Base-by-base conservation (phyloP, 2,329 filamentous ascomycete species). In the Cladophialophora bantiana region DNA sequence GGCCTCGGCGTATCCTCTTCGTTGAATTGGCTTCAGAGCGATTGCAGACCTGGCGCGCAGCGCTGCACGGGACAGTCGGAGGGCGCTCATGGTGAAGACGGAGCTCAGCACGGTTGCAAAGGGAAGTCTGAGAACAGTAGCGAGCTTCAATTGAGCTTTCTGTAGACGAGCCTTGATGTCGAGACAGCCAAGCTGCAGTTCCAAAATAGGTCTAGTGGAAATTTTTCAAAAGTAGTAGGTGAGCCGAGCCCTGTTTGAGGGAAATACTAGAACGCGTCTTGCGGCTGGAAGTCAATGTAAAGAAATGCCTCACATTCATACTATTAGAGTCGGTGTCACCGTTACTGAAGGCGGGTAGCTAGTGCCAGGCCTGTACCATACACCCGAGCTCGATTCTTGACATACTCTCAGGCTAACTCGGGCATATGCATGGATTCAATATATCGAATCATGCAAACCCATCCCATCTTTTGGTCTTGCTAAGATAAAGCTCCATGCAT, bases 1-100 rank as follows among this genome's bases (percentile, higher is more conserved):
- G 74, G 91, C 91, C 80, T 94, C 92, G 77, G 92, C 95, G 82
- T 99, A 99, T 77, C 90, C 90, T 86, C 95, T 89, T 82, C 93
- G 90, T 86, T 94, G 91, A 73, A 92, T 78, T 75, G 91, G 89
- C 75, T 88, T 85, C 81, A 90, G 87, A 82, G 94, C 84, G 80
- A 90, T 87, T 78, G 90, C 84, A 78, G 93, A 90, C 78, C 90
- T 90, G 78, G 88, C 92, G 62, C 71, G 63, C 83, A 97, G 86
- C 84, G 93, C 94, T 82, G 89, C 88, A 83, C 94, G 91, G 85
- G 93, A 92, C 83, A 97, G 86, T 83, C 94, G 93, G 84, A 97
- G 84, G 82, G 93, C 91, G 89, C 93, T 97, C 94, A 98, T 98
- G 84, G 82, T 88, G 85, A 61, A 36, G 32, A 48, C n/a, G 48